Base-by-base conservation (phyloP, 2,329 filamentous ascomycete species). In the Ampelomyces quisqualis region DNA sequence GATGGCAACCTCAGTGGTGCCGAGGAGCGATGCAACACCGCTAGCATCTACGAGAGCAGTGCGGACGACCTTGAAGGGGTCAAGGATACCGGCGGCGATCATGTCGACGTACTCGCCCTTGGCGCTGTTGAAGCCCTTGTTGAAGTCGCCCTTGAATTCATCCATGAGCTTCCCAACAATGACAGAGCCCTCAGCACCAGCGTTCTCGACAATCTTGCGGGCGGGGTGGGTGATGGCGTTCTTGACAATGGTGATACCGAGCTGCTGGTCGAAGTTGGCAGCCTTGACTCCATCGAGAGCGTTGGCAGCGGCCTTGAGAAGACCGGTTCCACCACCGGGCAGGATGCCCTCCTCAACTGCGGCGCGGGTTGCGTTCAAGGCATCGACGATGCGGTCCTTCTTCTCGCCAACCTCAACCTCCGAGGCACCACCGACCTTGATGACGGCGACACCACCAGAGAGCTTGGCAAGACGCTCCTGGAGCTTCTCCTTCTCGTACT, bases 401-500 rank as follows among this genome's bases (percentile, higher is more conserved):
- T 98, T 98, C 84, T 98, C 93, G 58, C 90, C 86, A 43, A 98
- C 93, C 80, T 98, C 93, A 55, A 98, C 91, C 77, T 98, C 93
- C 52, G 91, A 97, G 53, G 90, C 82, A 71, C 93, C 93, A 64
- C 93, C 93, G 52, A 98, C 93, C 82, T 95, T 96, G 81, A 98
- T 97, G 74, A 98, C 93, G 62, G 93, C 93, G 62, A 98, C 93
- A 81, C 93, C 93, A 54, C 93, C 93, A 57, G 93, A 97, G 58
- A 98, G 88, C 85, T 98, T 98, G 61, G 93, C 93, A 49, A 98
- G 88, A 77, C 93, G 93, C 80, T 98, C 93, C 78, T 97, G 93
- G 55, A 98, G 88, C 84, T 98, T 98, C 86, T 98, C 93, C 83
- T 96, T 97, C 83, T 98, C 93, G 77, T 98, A 98, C 68, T 98